Evolutionary conservation across 2,329 filamentous ascomycete species (phyloP), one percentile per base, ranked within the genome.

Genomic region (Colletotrichum higginsianum): DNA sequence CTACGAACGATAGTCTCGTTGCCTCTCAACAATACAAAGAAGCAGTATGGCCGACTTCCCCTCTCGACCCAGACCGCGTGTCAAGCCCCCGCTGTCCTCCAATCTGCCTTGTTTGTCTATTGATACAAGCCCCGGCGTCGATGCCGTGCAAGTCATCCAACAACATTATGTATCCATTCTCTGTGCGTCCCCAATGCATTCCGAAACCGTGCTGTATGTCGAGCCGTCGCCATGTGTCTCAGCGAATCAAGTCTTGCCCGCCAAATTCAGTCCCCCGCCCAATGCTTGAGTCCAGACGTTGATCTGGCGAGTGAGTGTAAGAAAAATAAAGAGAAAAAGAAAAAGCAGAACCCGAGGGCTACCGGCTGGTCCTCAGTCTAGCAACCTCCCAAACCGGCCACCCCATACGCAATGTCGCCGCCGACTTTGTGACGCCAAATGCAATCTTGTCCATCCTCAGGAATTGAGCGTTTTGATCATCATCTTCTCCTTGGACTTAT

Each of bases 401-500:
- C 47, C 44, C 35, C 46, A 72, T 72, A 53, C 23, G n/a, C 6
- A 69, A 62, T 61, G 44, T 57, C 53, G 64, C 69, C 46, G 64
- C 67, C 67, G n/a, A 61, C 50, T 55, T 49, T 67, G 62, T 67
- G 57, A 71, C 67, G 62, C 67, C 63, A 58, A 71, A 67, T 67
- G 63, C 71, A 73, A 67, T 58, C 55, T 66, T 30, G 58, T 58
- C 46, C 57, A 44, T 56, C 55, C 60, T 85, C 77, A 88, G 62
- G 86, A 86, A 75, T 89, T 88, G 61, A 92, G 83, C 56, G 90
- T 92, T 82, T 90, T 90, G 78, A 92, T 86, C 91, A 95, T 94
- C 87, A 92, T 93, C 83, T 90, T 92, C 75, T 86, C 86, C 81
- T 91, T 92, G 65, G 82, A 84, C 74, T 87, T 86, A 77, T 94